These are phyloP conservation scores for Rhizopus delemar DNA, from an alignment of 371 early-diverging fungal species.

Conservation along the genomic window DNA sequence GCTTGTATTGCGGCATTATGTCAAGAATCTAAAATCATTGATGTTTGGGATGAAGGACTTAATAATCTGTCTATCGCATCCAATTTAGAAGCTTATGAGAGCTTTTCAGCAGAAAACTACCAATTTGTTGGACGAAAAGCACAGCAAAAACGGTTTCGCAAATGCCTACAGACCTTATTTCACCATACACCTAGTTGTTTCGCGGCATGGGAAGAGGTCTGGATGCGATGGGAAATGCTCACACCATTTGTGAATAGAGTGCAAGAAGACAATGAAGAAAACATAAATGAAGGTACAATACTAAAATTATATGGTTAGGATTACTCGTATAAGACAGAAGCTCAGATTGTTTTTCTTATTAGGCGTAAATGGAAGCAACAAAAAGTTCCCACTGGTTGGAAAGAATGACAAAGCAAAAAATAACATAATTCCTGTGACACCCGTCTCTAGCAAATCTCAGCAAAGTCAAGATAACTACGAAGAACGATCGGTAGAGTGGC, in stretches of 20 bases:
- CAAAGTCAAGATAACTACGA: slow-evolving; percentile 34
- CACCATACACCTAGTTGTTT: slow-evolving; percentile 74
- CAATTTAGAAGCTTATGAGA: slow-evolving; percentile 70
- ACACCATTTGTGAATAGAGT: slow-evolving; percentile 49
- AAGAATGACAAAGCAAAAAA: slow-evolving; percentile 8
- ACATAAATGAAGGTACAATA: neutral
- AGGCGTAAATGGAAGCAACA: neutral
- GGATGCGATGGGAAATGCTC: slow-evolving; percentile 75
- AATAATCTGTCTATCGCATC: slow-evolving; percentile 62
- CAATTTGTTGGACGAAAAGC: slow-evolving; percentile 70
- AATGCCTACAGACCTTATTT: slow-evolving; percentile 65
- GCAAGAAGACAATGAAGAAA: slow-evolving; percentile 35
- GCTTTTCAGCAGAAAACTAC: slow-evolving; percentile 57
- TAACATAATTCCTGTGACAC: neutral
- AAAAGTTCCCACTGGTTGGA: slow-evolving; percentile 4
- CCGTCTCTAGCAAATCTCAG: slow-evolving; percentile 11
- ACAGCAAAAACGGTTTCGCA: slow-evolving; percentile 77
- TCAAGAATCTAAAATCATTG: slow-evolving; percentile 59
- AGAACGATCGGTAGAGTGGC: slow-evolving; percentile 57
- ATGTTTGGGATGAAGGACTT: slow-evolving; percentile 55
- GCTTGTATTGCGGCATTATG: slow-evolving; percentile 64
- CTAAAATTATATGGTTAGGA: neutral
- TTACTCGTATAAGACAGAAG: neutral
- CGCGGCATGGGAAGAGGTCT: slow-evolving; percentile 87
- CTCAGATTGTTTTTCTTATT: neutral